A percentile compares a stretch with the other conserved stretches of the same genome.
These are phyloP conservation scores for Chlorokybus atmophyticus DNA, from an alignment of 139 green algal genomes.

Conservation along the genomic window DNA sequence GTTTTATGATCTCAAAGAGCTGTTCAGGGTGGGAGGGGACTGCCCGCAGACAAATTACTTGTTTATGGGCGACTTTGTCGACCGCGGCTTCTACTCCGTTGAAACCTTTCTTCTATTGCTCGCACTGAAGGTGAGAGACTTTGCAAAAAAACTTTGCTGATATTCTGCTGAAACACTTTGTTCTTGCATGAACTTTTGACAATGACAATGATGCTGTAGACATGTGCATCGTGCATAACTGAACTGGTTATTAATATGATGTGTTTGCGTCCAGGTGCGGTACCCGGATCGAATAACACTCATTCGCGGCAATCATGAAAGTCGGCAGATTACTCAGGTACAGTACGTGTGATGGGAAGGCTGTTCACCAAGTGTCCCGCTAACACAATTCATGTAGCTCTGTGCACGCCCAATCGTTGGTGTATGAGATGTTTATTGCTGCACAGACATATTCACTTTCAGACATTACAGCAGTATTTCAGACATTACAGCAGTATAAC, in stretches of 20 bases:
- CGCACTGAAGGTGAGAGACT: conserved; percentile 91
- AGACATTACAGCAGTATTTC: too few species aligned
- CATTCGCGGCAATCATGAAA: conserved; percentile 47
- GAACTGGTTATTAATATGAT: not conserved
- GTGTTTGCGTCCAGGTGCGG: conserved; percentile 24
- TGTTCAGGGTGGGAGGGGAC: conserved; percentile 94
- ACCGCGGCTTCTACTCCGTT: conserved; percentile 94
- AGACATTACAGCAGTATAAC: too few species aligned
- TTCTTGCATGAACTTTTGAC: not conserved
- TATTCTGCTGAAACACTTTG: not conserved
- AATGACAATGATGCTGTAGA: not conserved
- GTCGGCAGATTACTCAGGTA: conserved; percentile 45
- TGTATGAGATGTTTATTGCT: too few species aligned
- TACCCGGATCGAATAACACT: conserved; percentile 48
- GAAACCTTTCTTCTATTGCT: conserved; percentile 96
- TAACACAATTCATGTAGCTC: too few species aligned
- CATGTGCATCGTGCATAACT: not conserved
- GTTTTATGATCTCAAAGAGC: conserved; percentile 93
- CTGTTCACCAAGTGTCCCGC: too few species aligned
- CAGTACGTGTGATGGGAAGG: too few species aligned
- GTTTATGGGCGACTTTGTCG: conserved; percentile 99
- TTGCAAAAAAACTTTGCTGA: too few species aligned
- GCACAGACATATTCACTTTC: too few species aligned
- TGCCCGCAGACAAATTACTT: conserved; percentile 95
- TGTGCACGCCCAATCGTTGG: too few species aligned